Evolutionary conservation across 2,329 filamentous ascomycete genomes (phyloP).

Genomic region (Ophiosphaerella korrae): DNA sequence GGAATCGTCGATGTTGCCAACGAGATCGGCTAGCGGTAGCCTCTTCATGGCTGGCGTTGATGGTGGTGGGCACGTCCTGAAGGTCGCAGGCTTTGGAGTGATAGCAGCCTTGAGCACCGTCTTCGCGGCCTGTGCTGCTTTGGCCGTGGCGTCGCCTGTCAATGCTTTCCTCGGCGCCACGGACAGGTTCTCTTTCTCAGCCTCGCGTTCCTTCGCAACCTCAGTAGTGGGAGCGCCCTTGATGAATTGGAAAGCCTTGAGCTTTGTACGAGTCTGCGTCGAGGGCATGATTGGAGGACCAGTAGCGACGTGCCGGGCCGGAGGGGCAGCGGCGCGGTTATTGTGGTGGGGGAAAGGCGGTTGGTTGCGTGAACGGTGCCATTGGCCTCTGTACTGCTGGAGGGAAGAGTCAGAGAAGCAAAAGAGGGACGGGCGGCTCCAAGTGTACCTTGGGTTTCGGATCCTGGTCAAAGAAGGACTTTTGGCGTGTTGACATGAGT

Average conservation of each 20-base stretch:
- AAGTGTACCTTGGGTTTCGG: constrained; percentile 47
- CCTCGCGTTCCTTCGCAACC: constrained; percentile 30
- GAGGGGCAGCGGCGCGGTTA: constrained; percentile 30
- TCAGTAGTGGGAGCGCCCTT: constrained; percentile 40
- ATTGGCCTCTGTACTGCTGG: constrained; percentile 42
- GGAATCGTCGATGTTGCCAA: constrained; percentile 64
- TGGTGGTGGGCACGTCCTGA: constrained; percentile 49
- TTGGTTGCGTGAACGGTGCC: constrained; percentile 41
- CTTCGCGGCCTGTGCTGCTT: constrained; percentile 19
- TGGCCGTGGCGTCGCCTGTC: constrained; percentile 25
- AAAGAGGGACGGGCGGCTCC: not conserved
- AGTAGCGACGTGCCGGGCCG: constrained; percentile 39
- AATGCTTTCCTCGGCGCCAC: constrained; percentile 8
- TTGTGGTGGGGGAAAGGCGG: constrained; percentile 30
- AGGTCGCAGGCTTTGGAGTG: constrained; percentile 35
- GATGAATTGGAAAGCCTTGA: constrained; percentile 61
- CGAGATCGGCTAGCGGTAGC: constrained; percentile 64
- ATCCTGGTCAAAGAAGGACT: constrained; percentile 58
- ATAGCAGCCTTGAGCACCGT: constrained; percentile 21
- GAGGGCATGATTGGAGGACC: constrained; percentile 56
- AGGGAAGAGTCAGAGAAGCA: constrained; percentile 2
- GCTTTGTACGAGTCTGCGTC: constrained; percentile 58
- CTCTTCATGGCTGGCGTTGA: constrained; percentile 64
- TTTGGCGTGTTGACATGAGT: constrained; percentile 54
- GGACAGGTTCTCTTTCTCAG: constrained; percentile 52